phyloP scores from a whole-genome alignment of 2,329 filamentous ascomycete genomes.

The Fusarium nisikadoi region DNA sequence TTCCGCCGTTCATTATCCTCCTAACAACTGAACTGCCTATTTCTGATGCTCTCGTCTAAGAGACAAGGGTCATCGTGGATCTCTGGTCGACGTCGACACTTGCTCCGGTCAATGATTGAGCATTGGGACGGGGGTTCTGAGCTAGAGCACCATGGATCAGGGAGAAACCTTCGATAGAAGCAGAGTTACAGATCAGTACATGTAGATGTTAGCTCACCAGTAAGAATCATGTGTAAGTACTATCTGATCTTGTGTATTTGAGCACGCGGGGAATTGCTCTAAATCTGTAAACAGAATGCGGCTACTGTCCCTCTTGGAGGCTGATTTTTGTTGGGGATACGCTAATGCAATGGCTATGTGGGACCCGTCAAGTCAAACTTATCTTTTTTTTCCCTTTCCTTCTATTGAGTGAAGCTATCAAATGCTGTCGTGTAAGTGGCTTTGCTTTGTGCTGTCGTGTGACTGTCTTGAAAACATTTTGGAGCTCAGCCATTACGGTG shows the following conservation, averaged over 20 bases:
- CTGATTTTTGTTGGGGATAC: conserved; percentile 46
- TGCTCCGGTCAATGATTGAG: conserved; percentile 14
- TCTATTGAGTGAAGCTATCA: conserved; percentile 6
- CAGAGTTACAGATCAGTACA: background rate
- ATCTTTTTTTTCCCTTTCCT: conserved; percentile 9
- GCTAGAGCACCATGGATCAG: conserved; percentile 12
- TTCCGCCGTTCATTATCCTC: conserved; percentile 7
- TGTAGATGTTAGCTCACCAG: background rate
- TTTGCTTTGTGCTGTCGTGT: conserved; percentile 8
- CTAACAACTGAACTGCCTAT: conserved; percentile 25
- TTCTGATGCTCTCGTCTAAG: conserved; percentile 19
- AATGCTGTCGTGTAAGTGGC: conserved; percentile 15
- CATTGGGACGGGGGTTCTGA: conserved; percentile 22
- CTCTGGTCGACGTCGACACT: conserved; percentile 34
- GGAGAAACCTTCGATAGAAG: background rate
- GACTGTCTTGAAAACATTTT: background rate
- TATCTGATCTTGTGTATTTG: background rate
- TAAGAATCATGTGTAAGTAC: background rate
- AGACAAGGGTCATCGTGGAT: conserved; percentile 27
- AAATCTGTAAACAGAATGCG: conserved; percentile 36
- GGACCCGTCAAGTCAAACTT: conserved; percentile 21
- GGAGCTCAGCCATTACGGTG: background rate
- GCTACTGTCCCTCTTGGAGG: conserved; percentile 17
- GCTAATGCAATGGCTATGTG: conserved; percentile 43
- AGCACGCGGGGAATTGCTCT: conserved; percentile 27